phyloP scores from a whole-genome alignment of 2,329 filamentous ascomycete genomes.

The Fonsecaea nubica region DNA sequence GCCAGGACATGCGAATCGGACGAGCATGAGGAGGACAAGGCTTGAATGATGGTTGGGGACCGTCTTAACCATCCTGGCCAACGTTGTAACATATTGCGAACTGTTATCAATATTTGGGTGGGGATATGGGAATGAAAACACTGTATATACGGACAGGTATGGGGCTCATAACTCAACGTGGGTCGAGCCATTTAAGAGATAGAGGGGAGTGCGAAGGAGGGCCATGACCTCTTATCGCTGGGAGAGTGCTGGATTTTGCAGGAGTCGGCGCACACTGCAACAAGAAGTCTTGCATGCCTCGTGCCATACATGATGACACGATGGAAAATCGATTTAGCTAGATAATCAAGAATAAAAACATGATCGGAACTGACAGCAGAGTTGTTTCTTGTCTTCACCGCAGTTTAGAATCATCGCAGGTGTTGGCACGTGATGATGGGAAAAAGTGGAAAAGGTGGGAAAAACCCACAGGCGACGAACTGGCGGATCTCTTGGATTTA shows the following conservation, averaged over 20 bases:
- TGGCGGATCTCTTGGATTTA: no score
- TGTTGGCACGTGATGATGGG: background rate
- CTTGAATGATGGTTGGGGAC: background rate
- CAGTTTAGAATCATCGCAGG: background rate
- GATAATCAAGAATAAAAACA: slow-evolving; percentile 14
- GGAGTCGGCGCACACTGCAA: slow-evolving; percentile 14
- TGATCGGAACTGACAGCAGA: slow-evolving; percentile 1
- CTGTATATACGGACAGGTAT: slow-evolving; percentile 13
- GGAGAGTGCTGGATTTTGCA: slow-evolving; percentile 7
- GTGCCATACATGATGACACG: background rate
- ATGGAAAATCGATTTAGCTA: slow-evolving; percentile 12
- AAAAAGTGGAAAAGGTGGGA: background rate
- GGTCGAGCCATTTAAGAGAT: background rate
- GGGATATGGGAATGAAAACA: slow-evolving; percentile 1
- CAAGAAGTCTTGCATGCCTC: slow-evolving; percentile 11
- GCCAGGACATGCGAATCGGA: slow-evolving; percentile 7
- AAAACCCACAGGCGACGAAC: no score
- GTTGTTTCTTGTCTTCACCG: background rate
- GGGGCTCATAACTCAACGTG: background rate
- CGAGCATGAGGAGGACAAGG: background rate
- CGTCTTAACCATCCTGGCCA: background rate
- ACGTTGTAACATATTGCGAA: slow-evolving; percentile 17
- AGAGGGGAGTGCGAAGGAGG: background rate
- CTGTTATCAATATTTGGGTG: slow-evolving; percentile 10
- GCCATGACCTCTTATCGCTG: background rate